Base-by-base conservation (phyloP, 805 yeast species). In the Zygotorulaspora sp. region DNA sequence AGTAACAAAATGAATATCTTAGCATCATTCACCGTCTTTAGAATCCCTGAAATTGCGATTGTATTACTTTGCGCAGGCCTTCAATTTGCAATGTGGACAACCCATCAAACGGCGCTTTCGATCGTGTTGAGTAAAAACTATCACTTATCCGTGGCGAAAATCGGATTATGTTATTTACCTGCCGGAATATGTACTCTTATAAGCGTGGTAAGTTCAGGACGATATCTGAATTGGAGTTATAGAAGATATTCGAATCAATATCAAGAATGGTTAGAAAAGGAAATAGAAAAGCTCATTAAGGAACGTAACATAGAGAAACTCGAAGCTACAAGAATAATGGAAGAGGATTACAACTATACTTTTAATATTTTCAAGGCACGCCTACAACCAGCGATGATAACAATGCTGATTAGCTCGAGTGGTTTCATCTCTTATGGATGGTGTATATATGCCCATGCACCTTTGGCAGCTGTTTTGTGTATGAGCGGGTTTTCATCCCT, bases 161-260 rank as follows among this genome's bases (percentile, higher is more conserved):
- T 84, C 26, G 95, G 95, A 3, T 60, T 77, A 12, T 76, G 86
- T 38, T 87, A 78, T 52, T 65, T 87, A 28, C 83, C 95, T 3
- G 77, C 81, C 14, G 96, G 96, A 11, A 48, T 75, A 0, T 82
- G 81, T 8, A 75, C 85, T 3, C 56, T 83, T 11, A 26, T 68
- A 0, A 86, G 90, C 16, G 74, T 89, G 0, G 44, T 85, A 0
- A 23, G 55, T 0, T 61, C 78, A 3, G 95, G 95, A 1, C 64
- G 67, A 45, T 28, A 75, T 3, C 53, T 83, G 48, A 80, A 83
- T 50, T 58, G 61, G 56, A 57, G 58, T 32, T 69, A 68, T 47
- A 44, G 51, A 27, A 41, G 44, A 5, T 49, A 53, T 35, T 37
- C 51, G 38, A 43, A 35, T 2, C 34, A 28, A 25, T 53, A 53